These are phyloP conservation scores for Fusarium guadeloupense DNA, from an alignment of 2,329 filamentous ascomycete species.

Conservation along the genomic window DNA sequence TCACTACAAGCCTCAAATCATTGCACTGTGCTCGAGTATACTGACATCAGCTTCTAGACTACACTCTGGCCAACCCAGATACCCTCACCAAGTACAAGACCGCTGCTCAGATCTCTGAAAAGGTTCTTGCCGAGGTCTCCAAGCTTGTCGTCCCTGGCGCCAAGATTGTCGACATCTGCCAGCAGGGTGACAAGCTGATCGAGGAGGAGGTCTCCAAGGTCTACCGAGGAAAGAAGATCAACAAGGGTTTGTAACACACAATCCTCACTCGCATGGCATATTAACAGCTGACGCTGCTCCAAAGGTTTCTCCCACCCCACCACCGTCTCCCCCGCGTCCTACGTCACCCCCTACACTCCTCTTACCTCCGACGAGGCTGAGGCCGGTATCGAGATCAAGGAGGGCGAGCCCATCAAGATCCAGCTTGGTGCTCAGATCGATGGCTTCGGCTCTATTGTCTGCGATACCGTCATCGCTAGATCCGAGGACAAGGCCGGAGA, in stretches of 20 bases:
- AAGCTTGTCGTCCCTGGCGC: constrained; percentile 80
- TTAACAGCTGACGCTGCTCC: constrained; percentile 26
- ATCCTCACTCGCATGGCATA: neutral
- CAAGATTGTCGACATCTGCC: constrained; percentile 93
- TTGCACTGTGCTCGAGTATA: constrained; percentile 1
- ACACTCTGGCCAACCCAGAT: constrained; percentile 89
- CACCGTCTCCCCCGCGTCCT: constrained; percentile 92
- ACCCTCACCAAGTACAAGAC: constrained; percentile 99
- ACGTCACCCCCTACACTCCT: constrained; percentile 96
- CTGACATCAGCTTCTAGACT: constrained; percentile 66
- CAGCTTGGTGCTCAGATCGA: constrained; percentile 99
- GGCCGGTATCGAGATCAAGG: constrained; percentile 80
- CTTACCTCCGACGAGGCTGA: constrained; percentile 87
- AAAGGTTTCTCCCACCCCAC: constrained; percentile 90
- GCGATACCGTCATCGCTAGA: constrained; percentile 85
- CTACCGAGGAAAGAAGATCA: constrained; percentile 97
- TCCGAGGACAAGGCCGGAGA: constrained; percentile 68
- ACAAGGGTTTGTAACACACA: constrained; percentile 74
- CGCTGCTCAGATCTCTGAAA: constrained; percentile 93
- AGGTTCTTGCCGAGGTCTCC: constrained; percentile 87
- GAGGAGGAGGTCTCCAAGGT: constrained; percentile 95
- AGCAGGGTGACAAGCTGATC: constrained; percentile 93
- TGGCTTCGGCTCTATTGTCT: constrained; percentile 95
- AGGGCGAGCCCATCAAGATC: constrained; percentile 92
- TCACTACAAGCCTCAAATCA: constrained; percentile 2